Percentiles rank a stretch among this genome's conserved stretches.
Evolutionary conservation across 2,329 filamentous ascomycete species (phyloP).

Genomic region (Ceratocystiopsis minuta): DNA sequence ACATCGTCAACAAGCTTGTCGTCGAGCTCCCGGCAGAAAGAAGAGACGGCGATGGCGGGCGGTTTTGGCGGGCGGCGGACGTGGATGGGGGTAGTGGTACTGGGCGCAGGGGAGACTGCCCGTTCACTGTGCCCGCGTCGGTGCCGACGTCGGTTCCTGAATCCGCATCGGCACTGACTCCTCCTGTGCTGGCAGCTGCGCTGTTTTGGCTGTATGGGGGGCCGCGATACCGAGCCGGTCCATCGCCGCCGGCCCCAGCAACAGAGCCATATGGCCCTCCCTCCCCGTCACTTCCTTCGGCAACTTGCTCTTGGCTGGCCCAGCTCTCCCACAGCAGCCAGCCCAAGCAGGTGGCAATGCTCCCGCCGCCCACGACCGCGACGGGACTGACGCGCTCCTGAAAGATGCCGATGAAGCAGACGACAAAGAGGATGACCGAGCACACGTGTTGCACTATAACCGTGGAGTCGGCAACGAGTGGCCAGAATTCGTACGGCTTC

Average conservation of each 20-base stretch:
- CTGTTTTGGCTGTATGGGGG: too few relatives aligned
- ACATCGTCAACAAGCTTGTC: slow-evolving; percentile 5
- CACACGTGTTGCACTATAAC: slow-evolving; percentile 96
- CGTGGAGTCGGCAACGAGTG: slow-evolving; percentile 81
- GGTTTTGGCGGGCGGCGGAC: too few relatives aligned
- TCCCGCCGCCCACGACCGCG: slow-evolving; percentile 75
- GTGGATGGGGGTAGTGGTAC: too few relatives aligned
- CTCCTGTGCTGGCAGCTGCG: too few relatives aligned
- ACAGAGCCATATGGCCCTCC: not conserved
- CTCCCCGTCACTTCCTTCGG: not conserved
- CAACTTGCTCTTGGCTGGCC: slow-evolving; percentile 41
- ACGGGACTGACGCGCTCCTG: slow-evolving; percentile 75
- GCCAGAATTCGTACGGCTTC: slow-evolving; percentile 96
- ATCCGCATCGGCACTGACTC: too few relatives aligned
- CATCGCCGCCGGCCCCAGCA: not conserved
- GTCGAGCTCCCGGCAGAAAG: slow-evolving; percentile 2
- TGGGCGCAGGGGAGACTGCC: too few relatives aligned
- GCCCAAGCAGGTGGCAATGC: slow-evolving; percentile 62
- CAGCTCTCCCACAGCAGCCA: slow-evolving; percentile 89
- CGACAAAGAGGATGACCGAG: slow-evolving; percentile 84
- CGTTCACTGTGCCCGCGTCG: too few relatives aligned
- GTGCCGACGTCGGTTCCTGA: too few relatives aligned
- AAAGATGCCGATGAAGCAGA: slow-evolving; percentile 82
- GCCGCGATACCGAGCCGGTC: too few relatives aligned
- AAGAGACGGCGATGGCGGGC: too few relatives aligned